These are phyloP conservation scores for Colletotrichum cordylinicola DNA, from an alignment of 2,329 filamentous ascomycete species.

Conservation along the genomic window DNA sequence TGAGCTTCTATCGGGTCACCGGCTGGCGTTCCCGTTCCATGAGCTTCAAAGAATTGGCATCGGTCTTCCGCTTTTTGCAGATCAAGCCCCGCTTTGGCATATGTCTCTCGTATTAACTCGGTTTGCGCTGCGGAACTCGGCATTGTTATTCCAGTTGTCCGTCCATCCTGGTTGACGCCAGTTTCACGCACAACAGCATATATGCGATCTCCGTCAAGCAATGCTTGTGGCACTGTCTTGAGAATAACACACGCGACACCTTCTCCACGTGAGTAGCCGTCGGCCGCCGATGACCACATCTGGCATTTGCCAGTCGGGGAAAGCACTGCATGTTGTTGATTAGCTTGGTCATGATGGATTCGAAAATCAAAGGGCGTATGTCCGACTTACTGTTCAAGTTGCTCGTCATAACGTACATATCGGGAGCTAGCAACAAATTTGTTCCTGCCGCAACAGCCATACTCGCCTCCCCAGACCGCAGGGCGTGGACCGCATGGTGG, in stretches of 20 bases:
- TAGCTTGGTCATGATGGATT: not conserved
- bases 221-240: slow-evolving; percentile 49
- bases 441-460: slow-evolving; percentile 33
- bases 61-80: slow-evolving; percentile 6
- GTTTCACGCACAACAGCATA: slow-evolving; percentile 27
- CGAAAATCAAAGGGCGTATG: too few species aligned
- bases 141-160: slow-evolving; percentile 34
- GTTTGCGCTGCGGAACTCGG: slow-evolving; percentile 36
- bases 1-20: slow-evolving; percentile 42
- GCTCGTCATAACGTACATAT: not conserved
- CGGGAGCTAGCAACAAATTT: slow-evolving; percentile 24
- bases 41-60: slow-evolving; percentile 31
- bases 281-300: slow-evolving; percentile 47
- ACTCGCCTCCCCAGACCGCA: slow-evolving; percentile 35
- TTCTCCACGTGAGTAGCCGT: slow-evolving; percentile 60
- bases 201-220: slow-evolving; percentile 35
- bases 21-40: slow-evolving; percentile 43
- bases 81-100: slow-evolving; percentile 22
- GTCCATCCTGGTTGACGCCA: slow-evolving; percentile 8
- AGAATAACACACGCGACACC: slow-evolving; percentile 52
- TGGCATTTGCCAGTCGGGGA: slow-evolving; percentile 38
- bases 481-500: slow-evolving; percentile 42
- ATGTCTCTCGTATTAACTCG: slow-evolving; percentile 30
- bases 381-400: slow-evolving; percentile 17
- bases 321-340: slow-evolving; percentile 30